phyloP scores from a whole-genome alignment of 1,284 basidiomycete species.

The Trametes pubescens region DNA sequence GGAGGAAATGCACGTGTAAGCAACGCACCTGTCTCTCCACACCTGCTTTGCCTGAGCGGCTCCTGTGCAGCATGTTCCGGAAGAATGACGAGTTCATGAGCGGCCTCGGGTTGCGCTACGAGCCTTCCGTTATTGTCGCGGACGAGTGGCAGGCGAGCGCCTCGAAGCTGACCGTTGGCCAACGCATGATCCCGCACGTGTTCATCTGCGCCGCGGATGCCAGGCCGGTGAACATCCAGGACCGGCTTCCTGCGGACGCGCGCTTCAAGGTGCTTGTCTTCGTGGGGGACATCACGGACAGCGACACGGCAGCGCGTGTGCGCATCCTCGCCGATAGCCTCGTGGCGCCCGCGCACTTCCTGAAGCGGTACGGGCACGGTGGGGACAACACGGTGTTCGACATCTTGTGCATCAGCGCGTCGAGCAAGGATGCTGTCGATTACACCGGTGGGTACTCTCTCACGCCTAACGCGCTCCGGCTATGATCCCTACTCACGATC shows the following conservation, averaged over 20 bases:
- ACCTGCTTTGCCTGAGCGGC: neutral
- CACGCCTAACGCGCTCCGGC: neutral
- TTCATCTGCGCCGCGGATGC: constrained; percentile 72
- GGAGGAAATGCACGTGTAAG: constrained; percentile 67
- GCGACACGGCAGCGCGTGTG: constrained; percentile 50
- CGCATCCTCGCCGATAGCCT: constrained; percentile 29
- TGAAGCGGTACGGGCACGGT: constrained; percentile 2
- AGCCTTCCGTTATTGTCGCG: constrained; percentile 58
- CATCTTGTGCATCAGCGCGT: constrained; percentile 55
- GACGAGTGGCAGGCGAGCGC: constrained; percentile 54
- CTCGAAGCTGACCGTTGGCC: constrained; percentile 58
- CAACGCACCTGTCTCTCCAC: constrained; percentile 28
- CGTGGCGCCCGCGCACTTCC: constrained; percentile 3
- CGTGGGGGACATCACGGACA: constrained; percentile 59
- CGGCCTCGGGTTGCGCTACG: constrained; percentile 47
- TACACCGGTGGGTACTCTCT: constrained; percentile 44
- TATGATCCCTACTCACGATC: neutral
- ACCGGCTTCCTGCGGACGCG: constrained; percentile 70
- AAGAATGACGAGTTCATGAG: constrained; percentile 12
- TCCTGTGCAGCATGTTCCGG: constrained; percentile 6
- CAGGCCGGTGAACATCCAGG: constrained; percentile 72
- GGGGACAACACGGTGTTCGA: constrained; percentile 55
- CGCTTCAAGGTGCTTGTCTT: constrained; percentile 81
- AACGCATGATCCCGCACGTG: constrained; percentile 64
- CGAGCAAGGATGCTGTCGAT: constrained; percentile 55